Evolutionary conservation across 345 rosid species (phyloP).

Genomic region (Turnera subulata): DNA sequence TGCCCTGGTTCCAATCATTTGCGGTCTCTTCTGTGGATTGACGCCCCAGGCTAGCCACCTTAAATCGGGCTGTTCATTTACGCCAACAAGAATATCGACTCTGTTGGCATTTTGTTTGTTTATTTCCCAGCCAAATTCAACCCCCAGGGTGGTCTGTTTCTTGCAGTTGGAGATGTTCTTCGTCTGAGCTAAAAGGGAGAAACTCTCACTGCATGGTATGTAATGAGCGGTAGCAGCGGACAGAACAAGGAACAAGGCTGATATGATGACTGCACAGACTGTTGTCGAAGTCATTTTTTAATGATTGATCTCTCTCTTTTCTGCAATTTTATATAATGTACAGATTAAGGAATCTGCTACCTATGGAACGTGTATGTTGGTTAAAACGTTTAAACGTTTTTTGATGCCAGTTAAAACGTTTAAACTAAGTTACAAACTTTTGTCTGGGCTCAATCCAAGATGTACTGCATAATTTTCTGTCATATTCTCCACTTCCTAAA

Average conservation of each 20-base stretch:
- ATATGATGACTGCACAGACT: not conserved
- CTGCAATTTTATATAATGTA: no score
- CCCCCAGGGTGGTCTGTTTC: conserved; percentile 29
- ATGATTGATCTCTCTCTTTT: no score
- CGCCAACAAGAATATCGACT: conserved; percentile 33
- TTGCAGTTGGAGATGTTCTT: conserved; percentile 11
- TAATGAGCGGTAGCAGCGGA: not conserved
- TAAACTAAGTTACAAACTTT: no score
- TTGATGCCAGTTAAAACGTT: no score
- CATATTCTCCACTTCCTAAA: no score
- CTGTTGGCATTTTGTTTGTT: not conserved
- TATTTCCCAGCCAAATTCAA: conserved; percentile 33
- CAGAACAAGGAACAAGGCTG: not conserved
- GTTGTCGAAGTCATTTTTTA: conserved; percentile 4
- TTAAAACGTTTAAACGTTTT: no score
- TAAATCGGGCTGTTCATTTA: not conserved
- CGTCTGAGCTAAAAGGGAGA: not conserved
- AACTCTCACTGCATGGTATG: conserved; percentile 6
- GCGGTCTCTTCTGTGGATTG: conserved; percentile 31
- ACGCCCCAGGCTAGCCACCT: conserved; percentile 67
- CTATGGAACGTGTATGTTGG: no score
- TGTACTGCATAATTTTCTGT: no score
- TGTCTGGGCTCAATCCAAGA: no score
- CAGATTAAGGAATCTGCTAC: no score
- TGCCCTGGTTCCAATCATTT: conserved; percentile 57